These are phyloP conservation scores for Botrytis tulipae DNA, from an alignment of 2,329 filamentous ascomycete species.

Conservation along the genomic window DNA sequence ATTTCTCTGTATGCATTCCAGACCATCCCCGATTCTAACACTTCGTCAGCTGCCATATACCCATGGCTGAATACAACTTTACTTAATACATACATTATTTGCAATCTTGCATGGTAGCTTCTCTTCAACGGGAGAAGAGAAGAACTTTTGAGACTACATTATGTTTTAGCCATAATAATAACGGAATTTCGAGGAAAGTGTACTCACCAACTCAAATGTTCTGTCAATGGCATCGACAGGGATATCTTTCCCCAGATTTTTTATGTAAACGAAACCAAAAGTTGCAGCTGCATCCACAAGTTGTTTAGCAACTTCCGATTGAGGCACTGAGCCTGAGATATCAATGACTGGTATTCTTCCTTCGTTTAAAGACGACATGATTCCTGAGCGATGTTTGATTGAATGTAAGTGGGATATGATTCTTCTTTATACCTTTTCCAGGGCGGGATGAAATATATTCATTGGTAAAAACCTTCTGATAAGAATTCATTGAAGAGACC, in stretches of 20 bases:
- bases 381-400: neutral
- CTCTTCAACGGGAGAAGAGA: slow-evolving; percentile 65
- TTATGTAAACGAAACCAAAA: slow-evolving; percentile 88
- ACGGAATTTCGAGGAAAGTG: neutral
- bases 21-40: slow-evolving; percentile 83
- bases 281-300: slow-evolving; percentile 77
- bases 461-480: neutral
- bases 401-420: neutral
- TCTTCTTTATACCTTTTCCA: neutral
- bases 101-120: slow-evolving; percentile 75
- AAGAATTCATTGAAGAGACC: neutral
- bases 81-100: slow-evolving; percentile 47
- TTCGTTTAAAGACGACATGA: slow-evolving; percentile 16
- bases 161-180: slow-evolving; percentile 15
- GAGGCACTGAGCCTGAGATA: slow-evolving; percentile 58
- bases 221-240: slow-evolving; percentile 61
- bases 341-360: slow-evolving; percentile 75
- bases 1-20: slow-evolving; percentile 80
- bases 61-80: slow-evolving; percentile 12
- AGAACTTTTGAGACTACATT: slow-evolving; percentile 67
- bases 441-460: slow-evolving; percentile 1
- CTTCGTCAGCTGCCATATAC: slow-evolving; percentile 20
- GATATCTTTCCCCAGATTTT: slow-evolving; percentile 70
- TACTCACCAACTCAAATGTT: slow-evolving; percentile 77
- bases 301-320: slow-evolving; percentile 59